Evolutionary conservation across 805 yeast genomes (phyloP), one percentile per base, ranked within the genome.

Genomic region (Geotrichum ghanense): DNA sequence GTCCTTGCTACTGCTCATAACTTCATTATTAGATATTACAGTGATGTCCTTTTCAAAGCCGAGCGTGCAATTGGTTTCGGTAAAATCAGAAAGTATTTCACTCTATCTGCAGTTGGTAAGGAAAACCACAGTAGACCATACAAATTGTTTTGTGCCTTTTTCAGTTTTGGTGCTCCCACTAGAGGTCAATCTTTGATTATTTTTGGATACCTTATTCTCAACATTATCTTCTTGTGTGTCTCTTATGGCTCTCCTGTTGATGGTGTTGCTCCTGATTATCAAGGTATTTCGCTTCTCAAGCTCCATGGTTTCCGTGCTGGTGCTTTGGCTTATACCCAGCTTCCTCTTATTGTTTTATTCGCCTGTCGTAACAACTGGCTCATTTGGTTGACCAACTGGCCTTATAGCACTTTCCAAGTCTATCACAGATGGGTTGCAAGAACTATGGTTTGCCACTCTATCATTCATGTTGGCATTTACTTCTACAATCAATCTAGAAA

Each of bases 301-400:
- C 70, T 60, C 51, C 52, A 63, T 43, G 72, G 74, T 4, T 92
- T 76, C 53, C 66, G 85, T 54, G 55, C 78, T 1, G 83, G 78
- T 1, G 68, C 78, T 22, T 56, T 76, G 42, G 59, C 69, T 2
- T 66, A 70, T n/a, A 60, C 71, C 63, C 61, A 66, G 49, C 40
- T 71, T 27, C 85, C 86, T 2, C 59, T 77, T 41, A 51, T 78
- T 42, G 65, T 76, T 26, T 60, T 78, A 44, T 78, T 79, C 56
- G 79, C 83, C 1, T 76, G 82, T 40, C 64, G 84, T 53, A 80
- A 80, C 60, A 80, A 79, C 56, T 59, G 80, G 43, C 59, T 80
- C 48, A 78, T 73, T 50, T 74, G 76, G 75, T 16, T 75, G 17
- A 75, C 85, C 1, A 73, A 80, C 22, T 75, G 82, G 80, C 65